Evolutionary conservation across 768 basidiomycete genomes (phyloP).

Genomic region (Exidia glandulosa): DNA sequence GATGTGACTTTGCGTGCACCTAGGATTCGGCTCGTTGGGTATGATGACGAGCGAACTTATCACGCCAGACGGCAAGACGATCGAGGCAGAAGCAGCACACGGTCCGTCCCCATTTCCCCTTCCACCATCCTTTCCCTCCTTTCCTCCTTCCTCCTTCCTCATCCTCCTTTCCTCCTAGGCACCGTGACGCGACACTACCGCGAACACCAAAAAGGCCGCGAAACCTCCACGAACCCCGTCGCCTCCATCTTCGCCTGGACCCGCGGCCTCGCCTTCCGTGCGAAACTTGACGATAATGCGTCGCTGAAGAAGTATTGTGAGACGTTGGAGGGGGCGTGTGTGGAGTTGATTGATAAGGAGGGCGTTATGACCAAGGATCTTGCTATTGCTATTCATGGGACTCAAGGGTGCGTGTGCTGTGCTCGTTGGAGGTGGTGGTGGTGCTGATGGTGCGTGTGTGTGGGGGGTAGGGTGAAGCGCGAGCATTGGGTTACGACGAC

Average conservation of each 20-base stretch:
- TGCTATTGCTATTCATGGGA: slow-evolving; percentile 87
- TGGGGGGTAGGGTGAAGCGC: slow-evolving; percentile 75
- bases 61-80: slow-evolving; percentile 85
- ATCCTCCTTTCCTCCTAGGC: slow-evolving; percentile 23
- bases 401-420: slow-evolving; percentile 33
- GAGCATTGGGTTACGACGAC: slow-evolving; percentile 97
- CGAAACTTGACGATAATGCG: slow-evolving; percentile 80
- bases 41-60: slow-evolving; percentile 98
- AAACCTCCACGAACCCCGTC: slow-evolving; percentile 97
- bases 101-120: slow-evolving; percentile 30
- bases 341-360: slow-evolving; percentile 85
- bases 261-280: slow-evolving; percentile 83
- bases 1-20: too few species aligned
- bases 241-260: slow-evolving; percentile 99
- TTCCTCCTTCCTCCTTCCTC: not conserved
- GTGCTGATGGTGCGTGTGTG: not conserved
- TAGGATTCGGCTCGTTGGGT: slow-evolving; percentile 88
- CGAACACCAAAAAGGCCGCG: slow-evolving; percentile 92
- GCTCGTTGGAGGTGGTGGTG: not conserved
- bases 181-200: slow-evolving; percentile 96
- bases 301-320: slow-evolving; percentile 61
- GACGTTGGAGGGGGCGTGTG: slow-evolving; percentile 75
- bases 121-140: not conserved
- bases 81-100: slow-evolving; percentile 96
- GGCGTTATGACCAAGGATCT: slow-evolving; percentile 96